Percentiles rank a stretch among this genome's conserved stretches.
Evolutionary conservation across 2,329 filamentous ascomycete species (phyloP).

Genomic region (Elsinoe perseae): DNA sequence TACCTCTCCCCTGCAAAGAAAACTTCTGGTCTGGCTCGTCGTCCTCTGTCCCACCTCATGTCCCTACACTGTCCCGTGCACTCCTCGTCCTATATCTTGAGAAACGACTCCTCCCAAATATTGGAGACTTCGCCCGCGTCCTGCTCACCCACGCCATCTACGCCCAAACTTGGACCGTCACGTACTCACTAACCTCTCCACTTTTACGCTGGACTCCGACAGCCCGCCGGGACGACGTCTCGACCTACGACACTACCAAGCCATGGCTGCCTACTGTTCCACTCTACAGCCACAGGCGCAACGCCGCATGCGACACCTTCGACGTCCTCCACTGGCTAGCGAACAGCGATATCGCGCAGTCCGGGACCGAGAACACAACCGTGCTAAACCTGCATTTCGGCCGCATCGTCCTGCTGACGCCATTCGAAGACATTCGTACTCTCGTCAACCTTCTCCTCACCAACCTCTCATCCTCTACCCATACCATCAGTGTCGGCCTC

Average conservation of each 20-base stretch:
- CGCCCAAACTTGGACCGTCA: constrained; percentile 43
- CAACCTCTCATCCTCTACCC: neutral
- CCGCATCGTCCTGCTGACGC: constrained; percentile 45
- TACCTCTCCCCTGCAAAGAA: constrained; percentile 23
- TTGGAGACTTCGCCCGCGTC: constrained; percentile 43
- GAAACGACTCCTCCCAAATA: constrained; percentile 37
- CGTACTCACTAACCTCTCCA: constrained; percentile 38
- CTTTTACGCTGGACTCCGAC: constrained; percentile 33
- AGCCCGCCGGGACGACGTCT: constrained; percentile 15
- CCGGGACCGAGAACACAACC: constrained; percentile 47
- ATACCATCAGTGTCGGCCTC: neutral
- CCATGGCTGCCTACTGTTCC: constrained; percentile 43
- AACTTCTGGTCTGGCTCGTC: constrained; percentile 20
- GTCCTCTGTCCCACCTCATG: neutral
- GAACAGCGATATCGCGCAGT: constrained; percentile 43
- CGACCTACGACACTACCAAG: neutral
- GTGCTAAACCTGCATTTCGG: constrained; percentile 50
- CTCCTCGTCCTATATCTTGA: constrained; percentile 43
- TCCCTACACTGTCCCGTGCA: constrained; percentile 34
- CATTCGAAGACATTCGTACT: constrained; percentile 39
- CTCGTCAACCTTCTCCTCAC: constrained; percentile 27
- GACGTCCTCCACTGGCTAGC: constrained; percentile 54
- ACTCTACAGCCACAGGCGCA: constrained; percentile 42
- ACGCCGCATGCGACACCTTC: constrained; percentile 41
- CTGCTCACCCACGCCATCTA: constrained; percentile 45